phyloP scores from a whole-genome alignment of 192 early-diverging fungal species.

The Diversispora epigaea region DNA sequence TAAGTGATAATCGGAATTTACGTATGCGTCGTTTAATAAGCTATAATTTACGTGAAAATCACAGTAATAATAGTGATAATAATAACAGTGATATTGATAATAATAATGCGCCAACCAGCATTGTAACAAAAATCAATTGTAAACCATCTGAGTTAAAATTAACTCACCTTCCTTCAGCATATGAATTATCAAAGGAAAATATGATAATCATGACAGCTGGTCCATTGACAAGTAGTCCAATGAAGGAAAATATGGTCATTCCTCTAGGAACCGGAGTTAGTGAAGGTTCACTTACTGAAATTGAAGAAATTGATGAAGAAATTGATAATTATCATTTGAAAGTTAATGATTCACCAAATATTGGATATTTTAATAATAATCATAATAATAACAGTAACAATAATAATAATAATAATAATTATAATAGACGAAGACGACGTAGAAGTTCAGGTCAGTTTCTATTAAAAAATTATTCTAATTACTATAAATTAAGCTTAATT shows the following conservation, averaged over 20 bases:
- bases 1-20: too few relatives aligned
- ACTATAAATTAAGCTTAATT: neutral
- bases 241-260: conserved; percentile 1
- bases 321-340: neutral
- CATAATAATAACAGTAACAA: too few relatives aligned
- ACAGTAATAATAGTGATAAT: too few relatives aligned
- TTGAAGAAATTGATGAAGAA: neutral
- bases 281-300: neutral
- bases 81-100: too few relatives aligned
- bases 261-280: neutral
- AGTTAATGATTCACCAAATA: neutral
- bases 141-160: too few relatives aligned
- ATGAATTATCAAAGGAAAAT: too few relatives aligned
- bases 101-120: too few relatives aligned
- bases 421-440: neutral
- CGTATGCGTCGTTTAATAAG: too few relatives aligned
- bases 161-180: too few relatives aligned
- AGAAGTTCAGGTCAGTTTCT: conserved; percentile 20
- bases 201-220: neutral
- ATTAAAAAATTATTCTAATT: neutral
- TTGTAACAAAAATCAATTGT: too few relatives aligned
- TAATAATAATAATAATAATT: too few relatives aligned
- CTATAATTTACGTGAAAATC: too few relatives aligned
- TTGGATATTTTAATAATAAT: neutral
- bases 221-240: conserved; percentile 14